Percentiles rank a stretch among this genome's conserved stretches.
Evolutionary conservation across 2,329 filamentous ascomycete species (phyloP).

Genomic region (Truncatella angustata): DNA sequence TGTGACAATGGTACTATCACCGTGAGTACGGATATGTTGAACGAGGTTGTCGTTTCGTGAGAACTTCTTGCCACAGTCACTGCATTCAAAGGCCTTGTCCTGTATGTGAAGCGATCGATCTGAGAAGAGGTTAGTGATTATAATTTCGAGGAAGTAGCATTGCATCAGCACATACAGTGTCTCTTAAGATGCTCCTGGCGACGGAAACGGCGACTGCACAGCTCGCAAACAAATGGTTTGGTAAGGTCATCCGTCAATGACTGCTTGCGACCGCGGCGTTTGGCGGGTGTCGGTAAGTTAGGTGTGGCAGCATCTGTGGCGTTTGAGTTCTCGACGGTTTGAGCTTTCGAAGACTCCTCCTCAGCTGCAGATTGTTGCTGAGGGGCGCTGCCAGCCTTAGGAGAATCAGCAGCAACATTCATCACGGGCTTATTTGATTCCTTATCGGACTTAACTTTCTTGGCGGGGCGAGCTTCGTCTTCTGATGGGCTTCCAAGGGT

Average conservation of each 20-base stretch:
- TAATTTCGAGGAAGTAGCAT: too few species aligned
- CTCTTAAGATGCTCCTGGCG: conserved; percentile 98
- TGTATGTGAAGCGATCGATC: conserved; percentile 35
- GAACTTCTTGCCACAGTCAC: conserved; percentile 98
- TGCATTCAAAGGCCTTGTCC: conserved; percentile 97
- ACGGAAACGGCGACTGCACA: conserved; percentile 96
- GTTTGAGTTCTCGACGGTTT: conserved; percentile 22
- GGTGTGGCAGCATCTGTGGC: conserved; percentile 38
- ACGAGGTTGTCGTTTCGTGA: conserved; percentile 96
- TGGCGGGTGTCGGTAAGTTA: conserved; percentile 59
- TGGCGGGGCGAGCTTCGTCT: conserved; percentile 52
- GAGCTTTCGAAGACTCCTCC: background rate
- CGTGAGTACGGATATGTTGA: conserved; percentile 93
- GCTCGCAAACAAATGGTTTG: conserved; percentile 96
- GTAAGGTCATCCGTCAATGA: conserved; percentile 95
- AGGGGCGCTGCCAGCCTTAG: conserved; percentile 28
- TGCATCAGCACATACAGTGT: too few species aligned
- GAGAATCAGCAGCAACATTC: conserved; percentile 38
- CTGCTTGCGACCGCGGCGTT: conserved; percentile 96
- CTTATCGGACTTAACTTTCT: conserved; percentile 56
- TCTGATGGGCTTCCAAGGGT: conserved; percentile 57
- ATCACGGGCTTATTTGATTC: conserved; percentile 39
- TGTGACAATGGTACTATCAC: conserved; percentile 86
- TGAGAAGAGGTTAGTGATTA: too few species aligned
- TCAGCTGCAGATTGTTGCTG: conserved; percentile 26